Percentiles rank a stretch among this genome's conserved stretches.
phyloP scores from a whole-genome alignment of 306 rosid species.

The apple (Malus domestica) region DNA sequence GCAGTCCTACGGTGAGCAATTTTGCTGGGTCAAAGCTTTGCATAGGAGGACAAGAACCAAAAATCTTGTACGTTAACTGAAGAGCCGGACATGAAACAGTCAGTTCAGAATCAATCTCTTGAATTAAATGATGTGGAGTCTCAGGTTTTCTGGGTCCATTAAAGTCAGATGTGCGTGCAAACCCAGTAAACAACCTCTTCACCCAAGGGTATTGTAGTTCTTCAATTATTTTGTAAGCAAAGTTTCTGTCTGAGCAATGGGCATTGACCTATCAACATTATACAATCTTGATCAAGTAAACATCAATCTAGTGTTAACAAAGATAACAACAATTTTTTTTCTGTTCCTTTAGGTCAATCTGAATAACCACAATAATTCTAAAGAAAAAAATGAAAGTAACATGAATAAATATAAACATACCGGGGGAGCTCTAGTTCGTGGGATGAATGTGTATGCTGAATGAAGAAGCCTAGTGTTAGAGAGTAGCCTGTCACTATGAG shows the following conservation, averaged over 20 bases:
- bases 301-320: conserved; percentile 1
- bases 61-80: conserved; percentile 70
- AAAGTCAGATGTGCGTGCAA: conserved; percentile 83
- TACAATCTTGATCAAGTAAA: conserved; percentile 15
- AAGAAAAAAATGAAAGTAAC: not conserved
- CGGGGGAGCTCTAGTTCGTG: conserved; percentile 85
- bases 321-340: conserved; percentile 8
- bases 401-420: conserved; percentile 43
- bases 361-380: not conserved
- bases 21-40: conserved; percentile 97
- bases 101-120: conserved; percentile 79
- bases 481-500: conserved; percentile 62
- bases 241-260: conserved; percentile 80
- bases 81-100: conserved; percentile 82
- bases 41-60: conserved; percentile 92
- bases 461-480: conserved; percentile 76
- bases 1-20: conserved; percentile 74
- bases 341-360: not conserved
- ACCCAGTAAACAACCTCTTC: conserved; percentile 83
- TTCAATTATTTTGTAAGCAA: conserved; percentile 67
- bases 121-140: conserved; percentile 65
- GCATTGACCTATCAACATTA: conserved; percentile 51
- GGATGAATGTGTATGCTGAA: conserved; percentile 80
- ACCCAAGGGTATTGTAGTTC: conserved; percentile 85
- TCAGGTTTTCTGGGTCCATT: conserved; percentile 87